Conservation (phyloP, 2,329 filamentous ascomycete species). For the Botrytis fragariae region DNA sequence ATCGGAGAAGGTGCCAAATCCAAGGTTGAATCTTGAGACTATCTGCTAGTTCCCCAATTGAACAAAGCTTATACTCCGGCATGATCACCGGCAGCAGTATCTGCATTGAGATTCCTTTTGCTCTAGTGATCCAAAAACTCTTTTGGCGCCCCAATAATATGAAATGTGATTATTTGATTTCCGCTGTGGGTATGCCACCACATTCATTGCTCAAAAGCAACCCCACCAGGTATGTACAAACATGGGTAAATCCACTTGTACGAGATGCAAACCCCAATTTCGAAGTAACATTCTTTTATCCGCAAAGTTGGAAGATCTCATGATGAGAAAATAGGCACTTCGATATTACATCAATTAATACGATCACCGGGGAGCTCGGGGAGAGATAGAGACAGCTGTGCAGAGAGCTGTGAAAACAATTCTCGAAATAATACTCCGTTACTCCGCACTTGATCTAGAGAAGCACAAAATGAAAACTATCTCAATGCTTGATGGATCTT, state of each 20-base stretch:
- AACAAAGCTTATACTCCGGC: not conserved
- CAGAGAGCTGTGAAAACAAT: not conserved
- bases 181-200: not conserved
- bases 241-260: constrained; percentile 1
- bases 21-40: not conserved
- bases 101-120: not conserved
- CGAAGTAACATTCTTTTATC: constrained; percentile 1
- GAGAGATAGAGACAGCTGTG: not conserved
- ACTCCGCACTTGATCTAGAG: not conserved
- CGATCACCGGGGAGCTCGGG: not conserved
- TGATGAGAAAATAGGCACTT: not conserved
- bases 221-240: not conserved
- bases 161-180: not conserved
- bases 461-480: constrained; percentile 3
- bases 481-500: not conserved
- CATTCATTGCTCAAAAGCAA: not conserved
- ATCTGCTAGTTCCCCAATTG: not conserved
- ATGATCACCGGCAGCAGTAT: not conserved
- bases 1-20: not conserved
- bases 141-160: constrained; percentile 14
- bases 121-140: not conserved
- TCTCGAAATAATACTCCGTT: not conserved
- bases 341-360: not conserved
- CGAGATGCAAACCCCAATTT: not conserved
- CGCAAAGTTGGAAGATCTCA: not conserved